Evolutionary conservation across 257 asterid species (phyloP), one percentile per base, ranked within the genome.

Genomic region (Primulina eburnea): DNA sequence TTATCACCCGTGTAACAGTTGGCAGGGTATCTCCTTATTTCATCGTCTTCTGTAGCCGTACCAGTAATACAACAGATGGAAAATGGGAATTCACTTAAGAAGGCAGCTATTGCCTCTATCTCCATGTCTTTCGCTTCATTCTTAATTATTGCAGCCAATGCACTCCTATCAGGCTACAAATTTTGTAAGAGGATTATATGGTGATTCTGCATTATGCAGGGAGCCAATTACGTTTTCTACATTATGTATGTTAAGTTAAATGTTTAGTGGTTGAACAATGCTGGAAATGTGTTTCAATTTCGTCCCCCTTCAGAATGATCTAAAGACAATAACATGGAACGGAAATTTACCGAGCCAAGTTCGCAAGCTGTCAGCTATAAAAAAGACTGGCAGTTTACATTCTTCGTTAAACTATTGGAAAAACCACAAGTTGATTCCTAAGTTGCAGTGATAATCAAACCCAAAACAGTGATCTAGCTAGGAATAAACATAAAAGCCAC

Each of bases 121-220:
- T 78, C 84, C 80, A 62, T 82, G 77, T 84, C 94, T 32, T 85
- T 87, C 29, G 73, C 77, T 61, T 61, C 89, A 38, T 84, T 85
- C 84, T 32, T 82, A 53, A 79, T 87, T 68, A 64, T 78, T 59
- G 90, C 80, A 33, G 70, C 71, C 60, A 71, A 76, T 58, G 87
- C 84, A 64, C 78, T 84, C 68, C 60, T 89, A 71, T 89, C 96
- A 43, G 95, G 96, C 64, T 85, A 87, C 82, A 87, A 75, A 72
- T 73, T 89, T n/a, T 89, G 87, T 70, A 89, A 89, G 78, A 89
- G 96, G 76, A 81, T 89, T 64, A 84, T 78, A 62, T 87, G 88
- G 92, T 87, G 75, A 82, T 72, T 55, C 53, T 61, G 34, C 71
- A 37, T 8, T 12, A 50, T n/a, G 21, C 57, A 63, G 65, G 63